Evolutionary conservation across 1,139 yeast genomes (phyloP).

Genomic region (Debaryomyces sp.): DNA sequence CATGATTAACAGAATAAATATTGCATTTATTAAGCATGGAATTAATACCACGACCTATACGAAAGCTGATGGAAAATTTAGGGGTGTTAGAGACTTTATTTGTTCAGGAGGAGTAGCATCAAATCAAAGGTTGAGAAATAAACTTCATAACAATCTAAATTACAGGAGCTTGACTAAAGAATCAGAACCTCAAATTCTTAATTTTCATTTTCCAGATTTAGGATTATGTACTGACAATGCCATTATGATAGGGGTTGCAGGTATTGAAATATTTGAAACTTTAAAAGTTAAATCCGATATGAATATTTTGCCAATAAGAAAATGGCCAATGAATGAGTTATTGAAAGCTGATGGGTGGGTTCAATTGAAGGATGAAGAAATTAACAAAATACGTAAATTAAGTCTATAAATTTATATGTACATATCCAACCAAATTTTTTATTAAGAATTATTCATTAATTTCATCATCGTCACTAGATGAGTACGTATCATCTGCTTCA

Average conservation of each 20-base stretch:
- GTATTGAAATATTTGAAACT: slow-evolving; percentile 76
- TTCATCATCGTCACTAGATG: slow-evolving; percentile 18
- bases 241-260: slow-evolving; percentile 97
- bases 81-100: slow-evolving; percentile 58
- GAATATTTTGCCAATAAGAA: slow-evolving; percentile 60
- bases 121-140: slow-evolving; percentile 57
- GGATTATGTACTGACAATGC: slow-evolving; percentile 92
- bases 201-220: slow-evolving; percentile 66
- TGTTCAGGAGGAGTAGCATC: slow-evolving; percentile 97
- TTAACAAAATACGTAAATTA: background rate
- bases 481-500: slow-evolving; percentile 33
- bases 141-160: slow-evolving; percentile 43
- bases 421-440: background rate
- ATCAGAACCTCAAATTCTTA: slow-evolving; percentile 10
- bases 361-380: slow-evolving; percentile 14
- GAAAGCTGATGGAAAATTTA: slow-evolving; percentile 36
- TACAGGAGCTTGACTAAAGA: slow-evolving; percentile 9
- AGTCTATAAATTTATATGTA: slow-evolving; percentile 9
- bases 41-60: slow-evolving; percentile 10
- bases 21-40: slow-evolving; percentile 49
- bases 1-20: slow-evolving; percentile 61
- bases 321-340: slow-evolving; percentile 71
- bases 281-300: slow-evolving; percentile 51
- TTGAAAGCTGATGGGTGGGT: slow-evolving; percentile 55
- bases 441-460: background rate